Base-by-base conservation (phyloP, 352 stramenopile species). In the Phytophthora multivora region DNA sequence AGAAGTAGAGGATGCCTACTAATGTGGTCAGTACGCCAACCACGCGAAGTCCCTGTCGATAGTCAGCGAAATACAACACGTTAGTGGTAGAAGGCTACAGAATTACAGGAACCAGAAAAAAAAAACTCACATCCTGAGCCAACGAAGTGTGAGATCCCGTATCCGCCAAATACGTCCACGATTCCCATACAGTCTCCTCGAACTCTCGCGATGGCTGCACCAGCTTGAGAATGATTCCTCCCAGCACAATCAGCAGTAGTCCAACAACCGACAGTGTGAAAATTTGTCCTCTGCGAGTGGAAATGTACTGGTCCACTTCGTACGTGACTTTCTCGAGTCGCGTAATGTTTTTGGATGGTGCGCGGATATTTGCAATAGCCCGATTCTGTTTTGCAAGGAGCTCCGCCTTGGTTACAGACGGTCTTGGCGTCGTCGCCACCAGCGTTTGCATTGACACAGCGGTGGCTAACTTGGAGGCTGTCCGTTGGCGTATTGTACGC, bases 1-100 rank as follows among this genome's bases (percentile, higher is more conserved):
- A 92, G 49, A 96, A 96, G 59, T 95, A 92, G 9, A 97, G 57
- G 54, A 95, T 90, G 13, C 86, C 84, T 42, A 87, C 41, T 16
- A 95, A 42, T 11, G 63, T 90, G 23, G 88, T 85, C 28, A 85
- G 28, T 0, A 87, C 70, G 15, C 78, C 83, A 18, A 89, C 70
- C 18, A 88, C 48, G 1, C 78, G 80, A 23, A 54, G 30, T 45
- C 48, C 48, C 48, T 54, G 31, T 28, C 16, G 23, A 19, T 36
- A 13, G 28, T 13, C 26, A 6, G 7, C 26, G 26, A 9, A 5
- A 30, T 10, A 30, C 26, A 30, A 30, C 26, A 30, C 3, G 5
- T 30, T 30, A 30, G 26, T 5, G 7, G 26, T 30, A 30, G 26
- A 30, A 30, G 26, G 5, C 7, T 6, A 9, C 7, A 30, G 26